Evolutionary conservation across 257 asterid genomes (phyloP).

Genomic region (Salvia miltiorrhiza): DNA sequence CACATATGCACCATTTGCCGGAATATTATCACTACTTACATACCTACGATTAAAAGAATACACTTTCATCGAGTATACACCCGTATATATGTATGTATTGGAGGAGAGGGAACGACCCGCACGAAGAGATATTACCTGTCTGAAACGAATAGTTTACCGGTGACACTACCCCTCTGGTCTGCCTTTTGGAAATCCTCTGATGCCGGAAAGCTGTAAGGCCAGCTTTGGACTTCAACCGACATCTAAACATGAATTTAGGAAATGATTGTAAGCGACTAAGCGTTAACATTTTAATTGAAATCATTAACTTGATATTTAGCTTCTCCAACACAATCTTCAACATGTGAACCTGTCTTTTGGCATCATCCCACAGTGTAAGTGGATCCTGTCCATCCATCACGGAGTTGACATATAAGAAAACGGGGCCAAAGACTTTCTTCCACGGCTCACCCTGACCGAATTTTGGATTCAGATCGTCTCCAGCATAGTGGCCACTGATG

Average conservation of each 20-base stretch:
- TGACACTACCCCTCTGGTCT: slow-evolving; percentile 58
- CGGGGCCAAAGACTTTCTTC: slow-evolving; percentile 85
- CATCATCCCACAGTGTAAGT: slow-evolving; percentile 59
- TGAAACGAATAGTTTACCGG: slow-evolving; percentile 62
- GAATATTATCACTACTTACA: slow-evolving; percentile 39
- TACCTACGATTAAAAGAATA: slow-evolving; percentile 28
- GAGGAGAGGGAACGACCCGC: not conserved
- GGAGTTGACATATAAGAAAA: slow-evolving; percentile 64
- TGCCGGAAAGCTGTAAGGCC: slow-evolving; percentile 86
- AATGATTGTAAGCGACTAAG: not conserved
- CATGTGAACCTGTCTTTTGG: slow-evolving; percentile 56
- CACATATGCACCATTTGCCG: slow-evolving; percentile 65
- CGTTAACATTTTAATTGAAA: not conserved
- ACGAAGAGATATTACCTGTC: slow-evolving; percentile 52
- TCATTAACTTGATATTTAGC: not conserved
- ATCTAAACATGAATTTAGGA: slow-evolving; percentile 26
- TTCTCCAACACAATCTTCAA: not conserved
- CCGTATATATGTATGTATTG: not conserved
- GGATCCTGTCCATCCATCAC: slow-evolving; percentile 39
- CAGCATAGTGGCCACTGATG: slow-evolving; percentile 63
- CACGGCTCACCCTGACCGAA: slow-evolving; percentile 65
- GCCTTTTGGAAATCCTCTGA: slow-evolving; percentile 63
- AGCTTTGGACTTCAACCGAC: slow-evolving; percentile 46
- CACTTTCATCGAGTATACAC: not conserved
- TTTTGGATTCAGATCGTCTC: slow-evolving; percentile 47